These are phyloP conservation scores for Medicago arabica DNA, from an alignment of 306 rosid species.

Conservation along the genomic window DNA sequence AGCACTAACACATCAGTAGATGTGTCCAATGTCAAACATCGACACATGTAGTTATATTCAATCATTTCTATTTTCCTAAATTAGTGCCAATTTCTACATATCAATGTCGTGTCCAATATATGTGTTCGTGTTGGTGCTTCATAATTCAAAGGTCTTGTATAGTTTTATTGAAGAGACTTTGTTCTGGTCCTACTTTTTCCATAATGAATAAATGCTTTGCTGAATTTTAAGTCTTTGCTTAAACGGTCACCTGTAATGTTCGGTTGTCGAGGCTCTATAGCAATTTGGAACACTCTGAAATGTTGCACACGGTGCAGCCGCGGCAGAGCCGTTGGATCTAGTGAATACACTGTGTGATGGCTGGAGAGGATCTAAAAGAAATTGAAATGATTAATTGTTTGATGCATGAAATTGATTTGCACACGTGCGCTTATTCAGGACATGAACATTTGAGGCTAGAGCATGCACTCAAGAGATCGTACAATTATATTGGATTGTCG, in stretches of 20 bases:
- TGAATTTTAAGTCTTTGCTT: neutral
- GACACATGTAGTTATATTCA: too few relatives aligned
- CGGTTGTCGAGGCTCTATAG: neutral
- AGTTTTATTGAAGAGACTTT: slow-evolving; percentile 20
- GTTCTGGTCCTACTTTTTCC: neutral
- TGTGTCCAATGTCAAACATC: too few relatives aligned
- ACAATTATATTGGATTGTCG: neutral
- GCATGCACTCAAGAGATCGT: neutral
- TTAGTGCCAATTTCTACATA: too few relatives aligned
- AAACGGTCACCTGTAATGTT: neutral
- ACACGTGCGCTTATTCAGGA: neutral
- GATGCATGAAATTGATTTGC: neutral
- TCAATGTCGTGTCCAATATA: too few relatives aligned
- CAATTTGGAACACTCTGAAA: neutral
- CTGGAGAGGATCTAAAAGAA: neutral
- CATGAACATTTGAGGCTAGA: neutral
- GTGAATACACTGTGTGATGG: neutral
- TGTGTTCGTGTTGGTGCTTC: too few relatives aligned
- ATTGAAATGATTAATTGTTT: neutral
- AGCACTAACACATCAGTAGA: too few relatives aligned
- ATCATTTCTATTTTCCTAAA: too few relatives aligned
- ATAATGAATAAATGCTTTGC: neutral
- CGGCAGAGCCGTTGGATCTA: neutral
- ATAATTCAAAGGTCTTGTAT: neutral
- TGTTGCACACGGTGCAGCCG: neutral